Evolutionary conservation across 2,329 filamentous ascomycete genomes (phyloP), one percentile per base, ranked within the genome.

Genomic region (Monilinia fructigena): DNA sequence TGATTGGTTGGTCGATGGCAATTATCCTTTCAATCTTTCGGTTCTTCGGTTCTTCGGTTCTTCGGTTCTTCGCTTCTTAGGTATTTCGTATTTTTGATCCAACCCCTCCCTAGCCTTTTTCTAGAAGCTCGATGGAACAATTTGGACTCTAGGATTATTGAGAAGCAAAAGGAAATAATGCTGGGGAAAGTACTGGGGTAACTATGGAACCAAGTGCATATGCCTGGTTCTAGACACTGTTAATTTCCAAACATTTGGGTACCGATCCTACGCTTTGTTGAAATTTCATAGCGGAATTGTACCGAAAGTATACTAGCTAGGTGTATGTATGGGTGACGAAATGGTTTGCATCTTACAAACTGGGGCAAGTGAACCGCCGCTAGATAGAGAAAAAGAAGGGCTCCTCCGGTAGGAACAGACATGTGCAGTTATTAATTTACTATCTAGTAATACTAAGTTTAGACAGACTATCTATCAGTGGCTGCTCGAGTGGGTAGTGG

Each of bases 211-310:
- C 42, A 48, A 59, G 23, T 47, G 56, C 20, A 38, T 59, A 35
- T 35, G 20, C 42, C 42, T 47, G 40, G 2, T 45, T 23, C 54
- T 56, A 28, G 38, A n/a, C 18, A 47, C 16, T 35, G 20, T 26
- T 42, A 50, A 60, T 23, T 35, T 55, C 53, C 53, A 35, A 55
- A 55, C 12, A 31, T 38, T 35, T 60, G 56, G 28, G 56, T 60
- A 50, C 28, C 56, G 56, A 50, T 60, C 45, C 14, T 50, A 38
- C 31, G 10, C 45, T 50, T 60, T 11, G 28, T 38, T 50, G 45
- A 50, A 38, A 60, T n/a, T 48, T 48, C 28, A 12, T 35, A 0
- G 14, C 4, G 11, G 20, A 23, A 23, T 47, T 48, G 28, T 48
- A 16, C 42, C 28, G 42, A 48, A 60, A 35, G 28, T n/a, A 18